A percentile compares a stretch with the other conserved stretches of the same genome.
phyloP scores from a whole-genome alignment of 495 filamentous ascomycete species.

The Jackrogersella minutella region DNA sequence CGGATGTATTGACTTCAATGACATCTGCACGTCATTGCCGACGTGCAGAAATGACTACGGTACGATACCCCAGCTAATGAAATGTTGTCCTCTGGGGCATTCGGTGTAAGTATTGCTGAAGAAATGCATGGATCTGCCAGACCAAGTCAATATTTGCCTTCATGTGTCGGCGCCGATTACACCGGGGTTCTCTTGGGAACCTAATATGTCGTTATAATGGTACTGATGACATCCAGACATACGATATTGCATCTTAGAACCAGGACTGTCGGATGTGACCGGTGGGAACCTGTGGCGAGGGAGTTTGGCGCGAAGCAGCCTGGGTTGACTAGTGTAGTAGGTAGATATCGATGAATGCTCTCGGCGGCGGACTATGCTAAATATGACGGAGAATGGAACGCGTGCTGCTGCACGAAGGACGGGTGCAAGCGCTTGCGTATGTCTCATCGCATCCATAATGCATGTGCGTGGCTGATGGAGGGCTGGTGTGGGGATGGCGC shows the following conservation, averaged over 20 bases:
- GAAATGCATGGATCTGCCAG: constrained; percentile 14
- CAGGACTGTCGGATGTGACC: constrained; percentile 31
- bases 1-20: constrained; percentile 13
- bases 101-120: neutral
- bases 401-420: constrained; percentile 33
- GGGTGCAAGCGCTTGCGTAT: constrained; percentile 41
- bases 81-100: neutral
- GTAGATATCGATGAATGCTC: constrained; percentile 7
- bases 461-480: constrained; percentile 42
- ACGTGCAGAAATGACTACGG: constrained; percentile 14
- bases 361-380: constrained; percentile 12
- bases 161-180: constrained; percentile 2
- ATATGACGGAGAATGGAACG: constrained; percentile 29
- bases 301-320: neutral
- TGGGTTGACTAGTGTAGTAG: neutral
- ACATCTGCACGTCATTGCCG: constrained; percentile 33
- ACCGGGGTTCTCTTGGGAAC: constrained; percentile 4
- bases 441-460: constrained; percentile 41
- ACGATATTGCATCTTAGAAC: constrained; percentile 24
- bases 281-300: constrained; percentile 15
- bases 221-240: constrained; percentile 15
- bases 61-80: constrained; percentile 1
- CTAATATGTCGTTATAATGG: constrained; percentile 12
- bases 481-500: constrained; percentile 39
- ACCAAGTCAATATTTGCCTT: neutral